Evolutionary conservation across 1,284 basidiomycete species (phyloP).

Genomic region (Rhodotorula sp.): DNA sequence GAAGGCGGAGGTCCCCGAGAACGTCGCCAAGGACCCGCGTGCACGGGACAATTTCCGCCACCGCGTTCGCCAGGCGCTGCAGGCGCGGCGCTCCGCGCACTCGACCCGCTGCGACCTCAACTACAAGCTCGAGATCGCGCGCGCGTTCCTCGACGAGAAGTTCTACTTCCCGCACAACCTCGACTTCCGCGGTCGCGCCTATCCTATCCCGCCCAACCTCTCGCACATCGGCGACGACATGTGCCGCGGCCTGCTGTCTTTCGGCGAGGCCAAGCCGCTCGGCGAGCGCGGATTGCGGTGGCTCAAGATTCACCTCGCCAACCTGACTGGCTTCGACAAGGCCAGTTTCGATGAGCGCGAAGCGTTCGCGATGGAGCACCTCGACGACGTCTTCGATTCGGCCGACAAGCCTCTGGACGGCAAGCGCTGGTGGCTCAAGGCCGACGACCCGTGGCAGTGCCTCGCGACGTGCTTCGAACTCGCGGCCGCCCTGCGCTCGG

Average conservation of each 20-base stretch:
- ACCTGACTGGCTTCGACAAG: conserved; percentile 93
- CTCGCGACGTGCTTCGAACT: conserved; percentile 90
- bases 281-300: conserved; percentile 76
- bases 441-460: conserved; percentile 98
- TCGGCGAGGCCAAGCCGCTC: conserved; percentile 77
- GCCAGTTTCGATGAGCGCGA: conserved; percentile 89
- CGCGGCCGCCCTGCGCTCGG: conserved; percentile 70
- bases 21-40: conserved; percentile 65
- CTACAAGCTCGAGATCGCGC: conserved; percentile 96
- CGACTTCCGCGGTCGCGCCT: conserved; percentile 96
- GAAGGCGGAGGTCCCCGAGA: conserved; percentile 66
- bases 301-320: conserved; percentile 92
- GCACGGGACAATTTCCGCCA: conserved; percentile 64
- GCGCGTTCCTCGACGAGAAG: conserved; percentile 82
- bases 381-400: conserved; percentile 79
- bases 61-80: conserved; percentile 63
- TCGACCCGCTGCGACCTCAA: conserved; percentile 90
- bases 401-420: conserved; percentile 84
- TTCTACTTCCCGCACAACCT: conserved; percentile 97
- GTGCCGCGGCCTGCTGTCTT: conserved; percentile 79
- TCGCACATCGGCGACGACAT: conserved; percentile 97
- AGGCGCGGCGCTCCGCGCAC: conserved; percentile 75
- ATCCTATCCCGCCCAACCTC: conserved; percentile 93
- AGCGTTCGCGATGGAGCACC: conserved; percentile 69
- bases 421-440: conserved; percentile 69